Conservation (phyloP, 2,329 filamentous ascomycete species). For the Diplodia scrobiculata region DNA sequence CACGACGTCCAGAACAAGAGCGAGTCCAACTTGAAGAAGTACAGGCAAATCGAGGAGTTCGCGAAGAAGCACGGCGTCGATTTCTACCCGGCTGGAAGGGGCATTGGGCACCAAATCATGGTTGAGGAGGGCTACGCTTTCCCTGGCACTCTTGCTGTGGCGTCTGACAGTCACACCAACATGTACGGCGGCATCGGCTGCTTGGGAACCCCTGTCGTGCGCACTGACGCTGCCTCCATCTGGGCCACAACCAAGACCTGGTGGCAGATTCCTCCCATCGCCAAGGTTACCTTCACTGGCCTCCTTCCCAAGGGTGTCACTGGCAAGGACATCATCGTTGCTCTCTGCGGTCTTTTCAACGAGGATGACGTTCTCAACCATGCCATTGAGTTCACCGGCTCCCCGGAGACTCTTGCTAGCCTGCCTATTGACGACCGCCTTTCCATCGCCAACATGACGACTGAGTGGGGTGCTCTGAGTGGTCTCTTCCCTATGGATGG, state of each 20-base stretch:
- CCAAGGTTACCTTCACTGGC: slow-evolving; percentile 76
- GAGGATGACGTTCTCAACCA: slow-evolving; percentile 89
- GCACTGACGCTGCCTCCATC: slow-evolving; percentile 83
- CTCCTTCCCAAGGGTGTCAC: slow-evolving; percentile 76
- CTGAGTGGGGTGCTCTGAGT: slow-evolving; percentile 74
- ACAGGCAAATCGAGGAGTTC: slow-evolving; percentile 77
- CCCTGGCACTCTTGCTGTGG: slow-evolving; percentile 82
- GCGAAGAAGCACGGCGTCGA: slow-evolving; percentile 74
- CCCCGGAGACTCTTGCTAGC: slow-evolving; percentile 72
- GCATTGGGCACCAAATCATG: slow-evolving; percentile 92
- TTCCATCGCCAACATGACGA: slow-evolving; percentile 79
- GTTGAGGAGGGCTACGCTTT: slow-evolving; percentile 82
- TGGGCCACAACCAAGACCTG: slow-evolving; percentile 82
- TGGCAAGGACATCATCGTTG: slow-evolving; percentile 92
- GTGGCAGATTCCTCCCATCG: slow-evolving; percentile 86
- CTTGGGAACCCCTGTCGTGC: slow-evolving; percentile 77
- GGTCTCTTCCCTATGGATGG: slow-evolving; percentile 80
- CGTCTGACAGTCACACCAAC: slow-evolving; percentile 75
- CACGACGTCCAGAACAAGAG: slow-evolving; percentile 86
- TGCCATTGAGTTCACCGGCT: slow-evolving; percentile 82
- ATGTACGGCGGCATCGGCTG: slow-evolving; percentile 80
- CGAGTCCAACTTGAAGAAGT: slow-evolving; percentile 79
- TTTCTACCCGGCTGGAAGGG: slow-evolving; percentile 74
- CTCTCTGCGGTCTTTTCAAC: slow-evolving; percentile 82
- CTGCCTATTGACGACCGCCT: slow-evolving; percentile 73